Evolutionary conservation across 1,284 basidiomycete genomes (phyloP), one percentile per base, ranked within the genome.

Genomic region (Somion occarium): DNA sequence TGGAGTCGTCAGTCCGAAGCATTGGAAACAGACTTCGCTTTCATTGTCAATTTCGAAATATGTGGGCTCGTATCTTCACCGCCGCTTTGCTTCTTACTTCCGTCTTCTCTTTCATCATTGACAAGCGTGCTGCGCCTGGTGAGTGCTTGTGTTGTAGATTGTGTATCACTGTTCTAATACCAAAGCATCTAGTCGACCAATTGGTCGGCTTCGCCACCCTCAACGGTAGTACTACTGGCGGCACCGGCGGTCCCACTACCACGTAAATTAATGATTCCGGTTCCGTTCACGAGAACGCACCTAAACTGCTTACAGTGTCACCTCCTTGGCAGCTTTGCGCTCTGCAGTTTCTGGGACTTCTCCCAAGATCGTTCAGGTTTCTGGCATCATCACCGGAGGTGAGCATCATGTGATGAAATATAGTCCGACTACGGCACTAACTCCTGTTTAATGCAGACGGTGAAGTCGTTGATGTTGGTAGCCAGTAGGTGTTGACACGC

Each of bases 401-500:
- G 24, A 20, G 38, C 15, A 22, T 15, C 37, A 18, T n/a, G n/a
- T n/a, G n/a, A 20, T n/a, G 11, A 23, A 15, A 18, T 20, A 13
- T 15, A 26, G 3, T 13, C 27, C 3, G 18, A 24, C 18, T n/a
- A 3, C n/a, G 7, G 27, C 3, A 11, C 44, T 34, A n/a, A 47
- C 20, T n/a, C n/a, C n/a, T n/a, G 9, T 38, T 3, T 34, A 9
- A 11, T 11, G 5, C 38, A 55, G 54, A 55, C 38, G 54, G 54
- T 4, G 52, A 55, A 7, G 45, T 44, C 15, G 38, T 55, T 15
- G 54, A 55, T 27, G 54, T 55, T 25, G 54, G 54, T 5, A 55
- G 47, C 43, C 54, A 55, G 54, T 55, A 34, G 25, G 54, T n/a
- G n/a, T 44, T 22, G n/a, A 7, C 23, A 34, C 18, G 11, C 22